phyloP scores from a whole-genome alignment of 2,329 filamentous ascomycete genomes.

The Dothiorella sarmentorum region DNA sequence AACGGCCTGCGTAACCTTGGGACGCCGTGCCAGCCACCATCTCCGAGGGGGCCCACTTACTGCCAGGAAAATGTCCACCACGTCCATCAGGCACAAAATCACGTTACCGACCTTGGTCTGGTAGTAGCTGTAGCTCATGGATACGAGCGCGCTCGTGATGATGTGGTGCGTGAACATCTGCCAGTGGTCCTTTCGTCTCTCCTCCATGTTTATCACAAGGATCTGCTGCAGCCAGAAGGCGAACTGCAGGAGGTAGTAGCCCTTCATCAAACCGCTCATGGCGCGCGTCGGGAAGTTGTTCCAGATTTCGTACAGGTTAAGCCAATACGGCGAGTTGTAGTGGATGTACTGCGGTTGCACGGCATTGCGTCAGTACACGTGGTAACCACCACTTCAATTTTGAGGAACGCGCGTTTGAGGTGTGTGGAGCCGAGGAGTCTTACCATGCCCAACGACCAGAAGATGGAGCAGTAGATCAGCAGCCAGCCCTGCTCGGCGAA shows the following conservation, averaged over 20 bases:
- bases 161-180: constrained; percentile 97
- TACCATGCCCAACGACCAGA: constrained; percentile 84
- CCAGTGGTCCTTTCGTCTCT: constrained; percentile 87
- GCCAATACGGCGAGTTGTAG: constrained; percentile 71
- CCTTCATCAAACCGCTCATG: constrained; percentile 71
- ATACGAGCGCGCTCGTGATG: constrained; percentile 78
- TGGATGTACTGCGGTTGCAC: constrained; percentile 66
- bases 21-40: background rate
- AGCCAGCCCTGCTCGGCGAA: constrained; percentile 96
- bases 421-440: background rate
- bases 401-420: background rate
- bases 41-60: constrained; percentile 50
- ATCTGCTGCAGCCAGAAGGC: constrained; percentile 95
- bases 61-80: constrained; percentile 83
- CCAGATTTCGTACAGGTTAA: constrained; percentile 77
- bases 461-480: constrained; percentile 74
- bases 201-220: constrained; percentile 89
- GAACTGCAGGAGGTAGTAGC: constrained; percentile 86
- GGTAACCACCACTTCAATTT: background rate
- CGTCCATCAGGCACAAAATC: constrained; percentile 88
- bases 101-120: constrained; percentile 84
- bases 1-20: background rate
- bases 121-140: constrained; percentile 79
- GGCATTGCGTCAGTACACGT: constrained; percentile 16
- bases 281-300: constrained; percentile 77